Base-by-base conservation (phyloP, 2,329 filamentous ascomycete species). In the Bimuria novae-zelandiae region DNA sequence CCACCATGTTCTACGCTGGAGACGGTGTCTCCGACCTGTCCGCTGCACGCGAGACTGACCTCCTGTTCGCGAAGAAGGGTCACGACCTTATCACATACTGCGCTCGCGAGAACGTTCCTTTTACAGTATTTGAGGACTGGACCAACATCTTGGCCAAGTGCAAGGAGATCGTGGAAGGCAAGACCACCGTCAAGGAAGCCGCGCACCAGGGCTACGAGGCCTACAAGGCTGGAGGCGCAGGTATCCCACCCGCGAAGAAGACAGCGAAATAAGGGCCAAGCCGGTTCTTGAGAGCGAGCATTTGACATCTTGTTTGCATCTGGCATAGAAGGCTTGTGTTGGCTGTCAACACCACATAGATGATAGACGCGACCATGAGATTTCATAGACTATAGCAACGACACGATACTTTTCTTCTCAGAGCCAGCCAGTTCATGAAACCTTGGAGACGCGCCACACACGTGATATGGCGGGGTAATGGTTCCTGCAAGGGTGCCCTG, bases 1-100 rank as follows among this genome's bases (percentile, higher is more conserved):
- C 94, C 2, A 87, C 85, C 33, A 84, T 97, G 77, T 91, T 97
- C 74, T 99, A 99, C 68, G 93, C 94, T 27, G 94, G 94, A 53
- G 93, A 97, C 65, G 93, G 93, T 43, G 91, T 97, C 4, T 95
- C 90, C 2, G 93, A 97, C 71, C 80, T 97, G 47, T 95, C 90
- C 22, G 94, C 93, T 7, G 93, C 94, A 3, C 86, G 89, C 64
- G 92, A 97, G 80, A 96, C 92, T 2, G 92, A 97, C 72, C 77
- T 97, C 49, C 80, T 97, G 30, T 97, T 97, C 69, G 93, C 93
- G 48, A 97, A 97, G 81, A 88, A 89, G 60, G 93, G 91, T 19
- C 87, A 90, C 73, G 92, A 97, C 75, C 83, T 97, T 51, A 88
- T 97, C 58, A 85, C 82, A 12, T 97, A 90, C 77, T 97, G 93